Evolutionary conservation across 2,329 filamentous ascomycete species (phyloP).

Genomic region (Falciphora oryzae): DNA sequence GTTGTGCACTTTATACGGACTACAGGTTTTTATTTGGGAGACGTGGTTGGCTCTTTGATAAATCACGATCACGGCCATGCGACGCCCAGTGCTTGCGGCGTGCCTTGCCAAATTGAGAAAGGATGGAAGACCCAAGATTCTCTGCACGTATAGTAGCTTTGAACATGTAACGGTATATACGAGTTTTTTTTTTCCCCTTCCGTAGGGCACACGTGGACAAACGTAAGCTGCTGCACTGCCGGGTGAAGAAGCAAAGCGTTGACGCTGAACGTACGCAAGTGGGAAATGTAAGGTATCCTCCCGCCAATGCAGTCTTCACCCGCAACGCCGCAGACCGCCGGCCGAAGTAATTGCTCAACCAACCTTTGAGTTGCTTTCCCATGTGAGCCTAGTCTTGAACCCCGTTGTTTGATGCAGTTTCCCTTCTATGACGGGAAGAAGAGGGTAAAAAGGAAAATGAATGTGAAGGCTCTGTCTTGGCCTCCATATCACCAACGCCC

Average conservation of each 20-base stretch:
- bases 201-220: not conserved
- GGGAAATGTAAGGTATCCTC: not conserved
- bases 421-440: constrained; percentile 6
- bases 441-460: constrained; percentile 5
- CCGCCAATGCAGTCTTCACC: not conserved
- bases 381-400: not conserved
- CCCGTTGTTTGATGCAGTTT: constrained; percentile 13
- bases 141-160: not conserved
- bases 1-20: too few relatives aligned
- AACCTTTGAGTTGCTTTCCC: not conserved
- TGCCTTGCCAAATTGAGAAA: not conserved
- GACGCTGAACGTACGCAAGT: not conserved
- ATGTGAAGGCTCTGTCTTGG: not conserved
- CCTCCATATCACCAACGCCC: constrained; percentile 15
- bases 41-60: too few relatives aligned
- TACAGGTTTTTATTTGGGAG: too few relatives aligned
- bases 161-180: not conserved
- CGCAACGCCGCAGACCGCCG: too few relatives aligned
- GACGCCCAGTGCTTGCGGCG: not conserved
- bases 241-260: not conserved
- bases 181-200: not conserved
- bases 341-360: not conserved
- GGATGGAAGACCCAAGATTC: not conserved
- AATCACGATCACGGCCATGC: not conserved
- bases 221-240: not conserved